Evolutionary conservation across 225 moss, liverwort and hornwort genomes (phyloP), one percentile per base, ranked within the genome.

Genomic region (Thuidium tamariscinum): DNA sequence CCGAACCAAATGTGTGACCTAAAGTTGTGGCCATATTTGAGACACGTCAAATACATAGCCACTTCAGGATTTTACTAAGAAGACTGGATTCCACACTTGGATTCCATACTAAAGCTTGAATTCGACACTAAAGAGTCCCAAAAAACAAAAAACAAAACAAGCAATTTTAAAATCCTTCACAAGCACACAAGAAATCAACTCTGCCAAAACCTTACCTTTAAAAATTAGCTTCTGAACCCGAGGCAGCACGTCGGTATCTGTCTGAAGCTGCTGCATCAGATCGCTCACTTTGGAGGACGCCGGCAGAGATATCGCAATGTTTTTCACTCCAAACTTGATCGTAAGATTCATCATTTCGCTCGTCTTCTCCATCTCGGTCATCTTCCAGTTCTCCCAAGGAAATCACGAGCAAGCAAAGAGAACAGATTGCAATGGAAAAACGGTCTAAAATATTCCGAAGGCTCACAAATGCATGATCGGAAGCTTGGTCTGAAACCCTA

Each of bases 141-240:
- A 30, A 56, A 72, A 69, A 71, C 10, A 5, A 4, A 46, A 62
- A n/a, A 46, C 34, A 39, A 65, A 48, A 16, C 4, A 9, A 22
- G 23, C 15, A 5, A 5, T 7, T 1, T 11, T 5, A 22, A 46
- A 29, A 44, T 11, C 5, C n/a, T 59, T 81, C 72, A 70, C 42
- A 16, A 81, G 32, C 37, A 67, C n/a, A 34, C 41, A 72, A 85
- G 65, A 82, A 82, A 87, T 60, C 13, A 70, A 77, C 14, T 68
- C 41, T n/a, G 18, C 52, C 39, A 30, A 83, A 82, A 73, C 13
- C 36, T 69, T 52, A 98, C 98, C 98, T 96, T 97, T 97, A 74
- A 87, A 95, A 59, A 99, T 99, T 52, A 99, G 93, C 81, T 99
- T 99, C 96, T 99, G 98, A 77, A 94, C 93, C 54, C 98, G 96